phyloP scores from a whole-genome alignment of 148 eudicot genomes.

The Mesembryanthemum crystallinum region DNA sequence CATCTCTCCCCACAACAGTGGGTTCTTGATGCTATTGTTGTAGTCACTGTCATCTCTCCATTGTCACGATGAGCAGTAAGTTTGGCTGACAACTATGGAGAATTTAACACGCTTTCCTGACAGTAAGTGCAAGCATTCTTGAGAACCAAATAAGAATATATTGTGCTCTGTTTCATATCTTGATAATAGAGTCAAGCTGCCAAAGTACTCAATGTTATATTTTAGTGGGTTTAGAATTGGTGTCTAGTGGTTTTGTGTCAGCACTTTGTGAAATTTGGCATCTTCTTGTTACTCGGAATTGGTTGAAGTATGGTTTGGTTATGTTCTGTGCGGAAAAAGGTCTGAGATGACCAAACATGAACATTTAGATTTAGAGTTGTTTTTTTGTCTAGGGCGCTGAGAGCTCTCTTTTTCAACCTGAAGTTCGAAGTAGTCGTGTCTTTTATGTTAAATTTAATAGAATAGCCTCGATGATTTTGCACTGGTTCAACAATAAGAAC shows the following conservation, averaged over 20 bases:
- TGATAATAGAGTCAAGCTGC: not conserved
- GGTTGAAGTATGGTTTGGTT: not conserved
- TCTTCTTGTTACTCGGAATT: not conserved
- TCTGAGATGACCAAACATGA: not conserved
- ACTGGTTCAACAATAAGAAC: too few species aligned
- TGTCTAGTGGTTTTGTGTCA: not conserved
- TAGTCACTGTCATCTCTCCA: too few species aligned
- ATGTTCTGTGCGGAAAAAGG: not conserved
- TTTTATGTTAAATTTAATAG: not conserved
- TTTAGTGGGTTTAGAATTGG: not conserved
- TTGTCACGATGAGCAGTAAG: not conserved
- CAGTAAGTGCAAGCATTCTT: not conserved
- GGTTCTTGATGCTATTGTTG: too few species aligned
- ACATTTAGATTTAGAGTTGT: not conserved
- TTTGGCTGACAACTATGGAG: not conserved
- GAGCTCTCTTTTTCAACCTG: not conserved
- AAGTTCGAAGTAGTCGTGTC: not conserved
- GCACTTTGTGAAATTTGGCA: not conserved
- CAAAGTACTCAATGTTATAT: not conserved
- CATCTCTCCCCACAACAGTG: too few species aligned
- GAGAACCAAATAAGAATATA: too few species aligned
- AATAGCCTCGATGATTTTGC: too few species aligned
- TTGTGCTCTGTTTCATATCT: not conserved
- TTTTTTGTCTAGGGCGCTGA: not conserved
- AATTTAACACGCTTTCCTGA: not conserved